These are phyloP conservation scores for Mucor piriformis DNA, from an alignment of 371 early-diverging fungal genomes.

Conservation along the genomic window DNA sequence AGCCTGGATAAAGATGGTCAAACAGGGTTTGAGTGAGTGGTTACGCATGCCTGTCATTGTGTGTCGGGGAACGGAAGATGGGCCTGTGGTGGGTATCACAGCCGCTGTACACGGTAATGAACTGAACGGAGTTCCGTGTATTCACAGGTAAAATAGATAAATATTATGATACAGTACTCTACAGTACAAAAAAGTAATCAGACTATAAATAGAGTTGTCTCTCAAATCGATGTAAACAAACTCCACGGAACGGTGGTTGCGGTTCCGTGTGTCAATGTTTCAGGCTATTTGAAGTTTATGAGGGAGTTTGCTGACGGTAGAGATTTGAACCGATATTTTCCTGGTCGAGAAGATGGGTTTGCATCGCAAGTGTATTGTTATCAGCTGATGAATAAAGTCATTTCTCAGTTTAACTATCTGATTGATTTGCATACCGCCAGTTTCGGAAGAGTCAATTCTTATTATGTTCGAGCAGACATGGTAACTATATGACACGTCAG, in stretches of 20 bases:
- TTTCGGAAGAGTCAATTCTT: conserved; percentile 84
- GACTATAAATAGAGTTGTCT: conserved; percentile 51
- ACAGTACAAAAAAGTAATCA: background rate
- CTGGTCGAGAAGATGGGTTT: conserved; percentile 73
- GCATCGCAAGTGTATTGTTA: conserved; percentile 84
- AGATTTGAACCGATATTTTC: conserved; percentile 87
- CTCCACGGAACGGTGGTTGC: conserved; percentile 87
- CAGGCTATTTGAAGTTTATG: conserved; percentile 78
- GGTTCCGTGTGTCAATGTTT: conserved; percentile 86
- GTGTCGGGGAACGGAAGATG: conserved; percentile 63
- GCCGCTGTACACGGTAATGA: conserved; percentile 92
- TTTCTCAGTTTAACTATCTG: conserved; percentile 78
- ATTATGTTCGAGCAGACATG: conserved; percentile 89
- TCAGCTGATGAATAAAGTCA: conserved; percentile 77
- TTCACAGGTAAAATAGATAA: conserved; percentile 58
- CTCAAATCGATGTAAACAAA: conserved; percentile 73
- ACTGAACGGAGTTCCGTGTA: conserved; percentile 89
- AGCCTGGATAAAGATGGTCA: conserved; percentile 76
- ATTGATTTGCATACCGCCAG: conserved; percentile 91
- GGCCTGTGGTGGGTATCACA: conserved; percentile 47
- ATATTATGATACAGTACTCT: background rate
- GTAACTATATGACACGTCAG: background rate
- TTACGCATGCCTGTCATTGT: conserved; percentile 68
- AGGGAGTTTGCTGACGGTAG: conserved; percentile 84
- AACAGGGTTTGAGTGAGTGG: conserved; percentile 73